Evolutionary conservation across 2,329 filamentous ascomycete genomes (phyloP).

Genomic region (Cladosporium phlei): DNA sequence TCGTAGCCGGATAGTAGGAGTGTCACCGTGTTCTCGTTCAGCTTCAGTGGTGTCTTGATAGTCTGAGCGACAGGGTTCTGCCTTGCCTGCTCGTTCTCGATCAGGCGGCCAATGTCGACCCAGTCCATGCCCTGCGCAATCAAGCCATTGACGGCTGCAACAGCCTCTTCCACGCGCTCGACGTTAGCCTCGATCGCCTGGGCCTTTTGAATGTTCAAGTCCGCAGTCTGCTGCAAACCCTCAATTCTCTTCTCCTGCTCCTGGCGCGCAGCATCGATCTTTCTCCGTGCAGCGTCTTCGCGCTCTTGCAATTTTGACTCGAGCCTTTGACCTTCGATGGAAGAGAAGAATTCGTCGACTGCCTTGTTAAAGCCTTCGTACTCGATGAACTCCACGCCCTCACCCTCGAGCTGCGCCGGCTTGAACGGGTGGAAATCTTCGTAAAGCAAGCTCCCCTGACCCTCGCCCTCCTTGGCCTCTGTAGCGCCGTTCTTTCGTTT

Average conservation of each 20-base stretch:
- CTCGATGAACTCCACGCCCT: constrained; percentile 64
- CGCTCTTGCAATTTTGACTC: constrained; percentile 77
- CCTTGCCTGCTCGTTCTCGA: constrained; percentile 77
- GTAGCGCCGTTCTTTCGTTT: constrained; percentile 44
- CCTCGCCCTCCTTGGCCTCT: constrained; percentile 30
- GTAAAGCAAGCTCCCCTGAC: constrained; percentile 58
- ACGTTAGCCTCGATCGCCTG: constrained; percentile 86
- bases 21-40: constrained; percentile 85
- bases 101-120: constrained; percentile 81
- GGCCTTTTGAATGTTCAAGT: constrained; percentile 80
- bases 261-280: constrained; percentile 74
- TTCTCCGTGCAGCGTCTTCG: constrained; percentile 74
- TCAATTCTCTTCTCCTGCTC: constrained; percentile 84
- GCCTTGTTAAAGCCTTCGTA: constrained; percentile 87
- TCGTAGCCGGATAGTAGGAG: constrained; percentile 69
- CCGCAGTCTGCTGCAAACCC: constrained; percentile 74
- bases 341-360: constrained; percentile 96
- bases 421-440: constrained; percentile 94
- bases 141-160: constrained; percentile 87
- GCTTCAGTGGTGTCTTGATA: constrained; percentile 80
- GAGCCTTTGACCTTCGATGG: constrained; percentile 86
- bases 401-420: constrained; percentile 70
- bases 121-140: constrained; percentile 95
- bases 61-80: constrained; percentile 80
- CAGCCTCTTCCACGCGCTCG: constrained; percentile 86